Evolutionary conservation across 345 rosid species (phyloP), one percentile per base, ranked within the genome.

Genomic region (Euphorbia lathyris): DNA sequence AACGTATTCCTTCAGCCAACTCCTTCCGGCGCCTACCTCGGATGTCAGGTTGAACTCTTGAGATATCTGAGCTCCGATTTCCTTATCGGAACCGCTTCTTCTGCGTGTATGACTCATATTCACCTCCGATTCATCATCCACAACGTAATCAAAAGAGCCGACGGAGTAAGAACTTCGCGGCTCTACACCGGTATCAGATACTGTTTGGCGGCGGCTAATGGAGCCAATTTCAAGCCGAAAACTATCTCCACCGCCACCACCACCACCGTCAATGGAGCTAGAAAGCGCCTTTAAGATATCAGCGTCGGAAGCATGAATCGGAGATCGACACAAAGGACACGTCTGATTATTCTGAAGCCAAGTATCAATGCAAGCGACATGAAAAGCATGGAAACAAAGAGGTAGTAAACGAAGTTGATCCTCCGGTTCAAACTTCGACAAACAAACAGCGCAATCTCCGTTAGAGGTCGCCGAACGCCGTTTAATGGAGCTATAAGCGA

Each of bases 191-290:
- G 70, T 29, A 14, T 66, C 83, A 1, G 79, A 0, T 9, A 26
- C 70, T 26, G 79, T 43, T 64, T 74, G 80, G 12, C 78, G 70
- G 57, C 83, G 90, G 84, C 97, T 90, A 10, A 95, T 58, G 2
- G 99, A 90, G 76, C 99, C 99, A 52, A 95, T 92, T 85, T 92
- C 97, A 5, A 95, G 80, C 7, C 92, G 86, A 71, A 95, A 95
- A 36, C 97, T 95, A 63, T 79, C 86, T 26, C 71, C 75, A 23
- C 73, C 75, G 5, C 61, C 70, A 20, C 51, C 58, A 2, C 38
- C 38, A 2, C 61, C 70, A 17, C 51, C 58, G 23, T 22, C 51
- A 1, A 16, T 42, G 22, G 30, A 8, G 30, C 80, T 51, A 0
- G 88, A 77, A 6, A 87, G 65, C 7, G 90, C 47, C 74, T 85